Percentiles rank a stretch among this genome's conserved stretches.
These are phyloP conservation scores for Zygosaccharomyces rouxii DNA, from an alignment of 805 yeast genomes.

Conservation along the genomic window DNA sequence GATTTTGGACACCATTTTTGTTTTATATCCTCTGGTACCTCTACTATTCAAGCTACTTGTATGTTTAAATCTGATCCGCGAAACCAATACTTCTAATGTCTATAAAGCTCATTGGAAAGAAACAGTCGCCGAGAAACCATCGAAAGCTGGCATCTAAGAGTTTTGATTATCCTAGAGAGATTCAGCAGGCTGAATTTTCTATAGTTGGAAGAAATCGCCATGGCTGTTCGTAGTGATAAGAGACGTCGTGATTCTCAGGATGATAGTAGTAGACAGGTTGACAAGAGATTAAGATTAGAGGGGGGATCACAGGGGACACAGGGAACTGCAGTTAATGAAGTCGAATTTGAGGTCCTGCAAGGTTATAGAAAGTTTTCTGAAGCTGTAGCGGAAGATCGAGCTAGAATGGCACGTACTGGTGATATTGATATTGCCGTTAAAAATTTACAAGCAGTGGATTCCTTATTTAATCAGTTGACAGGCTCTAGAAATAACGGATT, in stretches of 20 bases:
- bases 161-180: background rate
- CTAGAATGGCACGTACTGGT: conserved; percentile 53
- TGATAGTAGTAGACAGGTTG: background rate
- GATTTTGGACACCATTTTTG: conserved; percentile 19
- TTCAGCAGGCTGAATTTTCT: background rate
- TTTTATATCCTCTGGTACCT: conserved; percentile 2
- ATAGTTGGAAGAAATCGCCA: background rate
- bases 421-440: conserved; percentile 48
- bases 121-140: background rate
- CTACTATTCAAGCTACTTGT: background rate
- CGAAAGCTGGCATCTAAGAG: background rate
- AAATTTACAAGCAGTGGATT: conserved; percentile 44
- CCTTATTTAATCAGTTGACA: conserved; percentile 42
- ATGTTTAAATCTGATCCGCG: background rate
- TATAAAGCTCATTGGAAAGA: background rate
- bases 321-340: conserved; percentile 5
- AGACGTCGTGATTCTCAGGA: conserved; percentile 8
- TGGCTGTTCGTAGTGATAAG: background rate
- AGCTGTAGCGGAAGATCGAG: conserved; percentile 38
- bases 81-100: background rate
- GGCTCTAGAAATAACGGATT: conserved; percentile 37
- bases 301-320: background rate
- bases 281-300: background rate
- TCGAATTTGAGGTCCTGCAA: conserved; percentile 32
- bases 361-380: conserved; percentile 33